phyloP scores from a whole-genome alignment of 768 basidiomycete genomes.

The Podaxis sp. region DNA sequence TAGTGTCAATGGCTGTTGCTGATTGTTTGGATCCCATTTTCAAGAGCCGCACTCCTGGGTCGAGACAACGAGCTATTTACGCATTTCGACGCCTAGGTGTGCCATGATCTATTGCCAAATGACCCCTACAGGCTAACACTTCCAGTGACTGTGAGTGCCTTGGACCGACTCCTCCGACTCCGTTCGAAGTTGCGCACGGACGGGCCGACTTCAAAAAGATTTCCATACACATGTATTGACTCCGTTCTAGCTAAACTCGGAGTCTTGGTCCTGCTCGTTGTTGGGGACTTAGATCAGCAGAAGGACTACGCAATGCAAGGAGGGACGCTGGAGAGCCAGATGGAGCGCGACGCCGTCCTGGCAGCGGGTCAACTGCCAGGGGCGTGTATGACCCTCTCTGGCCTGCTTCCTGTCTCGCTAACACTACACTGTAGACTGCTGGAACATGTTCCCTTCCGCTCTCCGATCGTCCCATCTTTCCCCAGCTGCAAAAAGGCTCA shows the following conservation, averaged over 20 bases:
- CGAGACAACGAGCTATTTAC: neutral
- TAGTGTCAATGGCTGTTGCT: neutral
- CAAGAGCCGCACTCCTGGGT: neutral
- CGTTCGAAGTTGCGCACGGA: constrained; percentile 2
- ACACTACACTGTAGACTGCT: constrained; percentile 39
- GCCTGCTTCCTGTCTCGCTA: neutral
- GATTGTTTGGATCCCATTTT: neutral
- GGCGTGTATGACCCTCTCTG: constrained; percentile 19
- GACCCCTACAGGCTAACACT: neutral
- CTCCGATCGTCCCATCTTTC: constrained; percentile 49
- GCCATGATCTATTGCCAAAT: no score
- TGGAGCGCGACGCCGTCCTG: constrained; percentile 45
- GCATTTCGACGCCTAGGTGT: neutral
- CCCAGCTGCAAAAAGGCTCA: constrained; percentile 55
- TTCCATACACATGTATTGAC: neutral
- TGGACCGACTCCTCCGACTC: constrained; percentile 11
- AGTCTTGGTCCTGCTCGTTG: constrained; percentile 10
- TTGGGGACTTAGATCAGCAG: neutral
- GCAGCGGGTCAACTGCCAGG: constrained; percentile 71
- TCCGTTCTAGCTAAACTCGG: constrained; percentile 6
- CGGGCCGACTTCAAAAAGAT: neutral
- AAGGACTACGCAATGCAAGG: neutral
- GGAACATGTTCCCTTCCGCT: constrained; percentile 40
- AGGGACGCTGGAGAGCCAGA: constrained; percentile 32
- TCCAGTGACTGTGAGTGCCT: constrained; percentile 12